phyloP scores from a whole-genome alignment of 495 filamentous ascomycete genomes.

The Neurospora cerealis region DNA sequence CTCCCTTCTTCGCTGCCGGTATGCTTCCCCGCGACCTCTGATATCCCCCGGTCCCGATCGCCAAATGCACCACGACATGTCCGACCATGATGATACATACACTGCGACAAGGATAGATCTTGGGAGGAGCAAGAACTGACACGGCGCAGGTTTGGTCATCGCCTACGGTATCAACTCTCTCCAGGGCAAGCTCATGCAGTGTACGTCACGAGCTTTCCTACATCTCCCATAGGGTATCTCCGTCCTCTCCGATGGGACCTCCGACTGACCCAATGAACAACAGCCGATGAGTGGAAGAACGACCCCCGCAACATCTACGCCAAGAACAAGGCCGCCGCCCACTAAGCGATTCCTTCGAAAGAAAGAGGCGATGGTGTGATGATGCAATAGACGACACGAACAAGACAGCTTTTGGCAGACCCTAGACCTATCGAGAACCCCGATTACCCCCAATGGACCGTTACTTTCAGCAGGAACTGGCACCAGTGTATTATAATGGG shows the following conservation, averaged over 20 bases:
- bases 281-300: slow-evolving; percentile 90
- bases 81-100: not conserved
- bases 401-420: not conserved
- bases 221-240: not conserved
- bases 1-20: slow-evolving; percentile 92
- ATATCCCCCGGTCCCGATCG: not conserved
- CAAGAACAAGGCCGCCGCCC: slow-evolving; percentile 40
- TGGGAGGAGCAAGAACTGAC: slow-evolving; percentile 3
- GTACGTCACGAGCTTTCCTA: slow-evolving; percentile 46
- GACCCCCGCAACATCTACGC: slow-evolving; percentile 81
- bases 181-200: slow-evolving; percentile 55
- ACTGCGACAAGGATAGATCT: not conserved
- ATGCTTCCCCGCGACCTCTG: slow-evolving; percentile 29
- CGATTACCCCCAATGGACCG: not conserved
- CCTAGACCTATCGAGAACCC: not conserved
- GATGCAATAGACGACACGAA: slow-evolving; percentile 5
- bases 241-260: not conserved
- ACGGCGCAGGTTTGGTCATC: slow-evolving; percentile 57
- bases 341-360: slow-evolving; percentile 13
- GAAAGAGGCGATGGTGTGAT: slow-evolving; percentile 1
- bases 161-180: slow-evolving; percentile 80
- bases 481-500: slow-evolving; percentile 25
- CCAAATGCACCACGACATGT: not conserved
- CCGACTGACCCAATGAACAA: not conserved
- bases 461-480: not conserved